phyloP scores from a whole-genome alignment of 495 filamentous ascomycete species.

The Lindgomyces ingoldianus region DNA sequence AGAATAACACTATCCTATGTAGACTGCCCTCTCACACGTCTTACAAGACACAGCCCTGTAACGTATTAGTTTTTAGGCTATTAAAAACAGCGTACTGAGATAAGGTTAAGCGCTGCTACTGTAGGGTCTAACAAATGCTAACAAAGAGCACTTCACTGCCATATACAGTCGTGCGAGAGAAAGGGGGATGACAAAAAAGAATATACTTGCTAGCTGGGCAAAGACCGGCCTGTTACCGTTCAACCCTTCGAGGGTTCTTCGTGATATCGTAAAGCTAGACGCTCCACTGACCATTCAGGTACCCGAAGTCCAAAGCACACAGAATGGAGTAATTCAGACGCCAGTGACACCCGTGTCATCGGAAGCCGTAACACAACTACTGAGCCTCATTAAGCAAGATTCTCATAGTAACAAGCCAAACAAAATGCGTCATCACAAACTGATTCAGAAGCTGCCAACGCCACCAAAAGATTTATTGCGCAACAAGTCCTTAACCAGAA shows the following conservation, averaged over 20 bases:
- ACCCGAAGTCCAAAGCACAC: neutral
- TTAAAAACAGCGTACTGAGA: neutral
- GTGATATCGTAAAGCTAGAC: neutral
- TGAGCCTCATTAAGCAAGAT: constrained; percentile 4
- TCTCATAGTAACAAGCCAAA: constrained; percentile 1
- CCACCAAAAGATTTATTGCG: too few species aligned
- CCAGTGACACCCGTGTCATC: constrained; percentile 5
- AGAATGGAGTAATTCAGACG: constrained; percentile 6
- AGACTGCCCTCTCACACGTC: neutral
- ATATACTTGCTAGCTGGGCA: neutral
- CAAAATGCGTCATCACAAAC: constrained; percentile 1
- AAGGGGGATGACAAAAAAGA: neutral
- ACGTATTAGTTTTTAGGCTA: neutral
- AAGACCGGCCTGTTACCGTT: neutral
- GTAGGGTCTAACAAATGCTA: neutral
- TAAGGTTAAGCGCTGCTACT: neutral
- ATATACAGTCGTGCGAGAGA: neutral
- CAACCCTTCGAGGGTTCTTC: neutral
- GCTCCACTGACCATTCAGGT: neutral
- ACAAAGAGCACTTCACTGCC: neutral
- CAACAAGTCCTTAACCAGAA: constrained; percentile 2
- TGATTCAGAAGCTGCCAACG: constrained; percentile 14
- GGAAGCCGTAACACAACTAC: constrained; percentile 13
- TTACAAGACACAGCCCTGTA: neutral
- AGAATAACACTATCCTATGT: neutral